A percentile compares a stretch with the other conserved stretches of the same genome.
Conservation (phyloP, 2,329 filamentous ascomycete genomes). For the Colletotrichum sansevieriae region DNA sequence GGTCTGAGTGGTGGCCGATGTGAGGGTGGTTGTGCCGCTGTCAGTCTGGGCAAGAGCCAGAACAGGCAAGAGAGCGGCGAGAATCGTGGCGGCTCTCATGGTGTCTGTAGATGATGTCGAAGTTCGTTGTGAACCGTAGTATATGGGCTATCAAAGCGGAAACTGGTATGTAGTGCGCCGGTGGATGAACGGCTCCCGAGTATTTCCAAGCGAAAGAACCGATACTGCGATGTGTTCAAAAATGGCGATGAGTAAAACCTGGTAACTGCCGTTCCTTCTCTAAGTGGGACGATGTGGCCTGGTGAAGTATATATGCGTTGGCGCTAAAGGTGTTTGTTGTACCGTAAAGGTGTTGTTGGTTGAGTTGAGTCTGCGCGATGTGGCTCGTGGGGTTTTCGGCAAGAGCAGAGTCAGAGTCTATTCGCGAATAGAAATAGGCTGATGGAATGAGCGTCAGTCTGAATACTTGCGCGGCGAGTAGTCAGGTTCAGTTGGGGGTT, state of each 20-base stretch:
- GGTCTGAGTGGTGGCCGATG: constrained; percentile 64
- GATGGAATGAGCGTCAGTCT: constrained; percentile 41
- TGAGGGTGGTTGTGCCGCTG: constrained; percentile 56
- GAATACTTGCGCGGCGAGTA: constrained; percentile 50
- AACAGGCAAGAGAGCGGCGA: constrained; percentile 66
- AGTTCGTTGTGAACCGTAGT: constrained; percentile 24
- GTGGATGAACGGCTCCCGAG: constrained; percentile 29
- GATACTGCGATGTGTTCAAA: constrained; percentile 22
- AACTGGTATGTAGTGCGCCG: constrained; percentile 27
- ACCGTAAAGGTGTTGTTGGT: background rate
- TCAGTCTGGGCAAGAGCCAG: constrained; percentile 62
- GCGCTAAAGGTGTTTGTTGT: constrained; percentile 7
- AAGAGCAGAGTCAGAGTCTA: constrained; percentile 36
- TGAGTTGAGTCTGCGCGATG: constrained; percentile 20
- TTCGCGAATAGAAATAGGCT: constrained; percentile 41
- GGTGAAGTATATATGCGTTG: constrained; percentile 32
- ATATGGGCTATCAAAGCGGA: constrained; percentile 44
- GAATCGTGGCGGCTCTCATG: constrained; percentile 58
- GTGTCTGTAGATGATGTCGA: constrained; percentile 43
- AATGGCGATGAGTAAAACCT: background rate
- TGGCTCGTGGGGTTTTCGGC: constrained; percentile 42
- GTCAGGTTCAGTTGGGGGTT: constrained; percentile 47
- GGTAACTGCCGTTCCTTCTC: background rate
- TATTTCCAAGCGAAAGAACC: constrained; percentile 34
- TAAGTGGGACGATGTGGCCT: background rate